A percentile compares a stretch with the other conserved stretches of the same genome.
phyloP scores from a whole-genome alignment of 305 asterid genomes.

The Rubia peregrina region DNA sequence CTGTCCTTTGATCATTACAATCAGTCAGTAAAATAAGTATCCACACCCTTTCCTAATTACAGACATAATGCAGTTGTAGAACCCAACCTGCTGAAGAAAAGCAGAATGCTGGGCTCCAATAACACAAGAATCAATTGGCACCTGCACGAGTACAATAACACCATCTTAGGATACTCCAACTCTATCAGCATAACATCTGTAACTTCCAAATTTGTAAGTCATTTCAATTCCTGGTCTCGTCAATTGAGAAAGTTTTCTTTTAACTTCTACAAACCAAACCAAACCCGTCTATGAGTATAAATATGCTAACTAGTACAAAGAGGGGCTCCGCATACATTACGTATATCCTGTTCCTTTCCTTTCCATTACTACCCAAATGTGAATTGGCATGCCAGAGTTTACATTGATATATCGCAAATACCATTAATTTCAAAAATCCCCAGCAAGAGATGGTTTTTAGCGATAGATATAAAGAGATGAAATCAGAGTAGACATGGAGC shows the following conservation, averaged over 20 bases:
- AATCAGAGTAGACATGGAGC: neutral
- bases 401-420: neutral
- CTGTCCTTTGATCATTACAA: conserved; percentile 33
- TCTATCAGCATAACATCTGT: neutral
- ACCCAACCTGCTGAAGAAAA: conserved; percentile 85
- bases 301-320: neutral
- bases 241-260: neutral
- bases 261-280: neutral
- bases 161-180: neutral
- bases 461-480: neutral
- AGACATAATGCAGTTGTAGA: conserved; percentile 11
- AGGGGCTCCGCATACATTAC: neutral
- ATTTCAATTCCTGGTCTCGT: neutral
- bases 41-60: neutral
- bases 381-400: neutral
- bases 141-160: conserved; percentile 38
- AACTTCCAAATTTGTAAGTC: neutral
- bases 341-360: neutral
- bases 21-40: conserved; percentile 17
- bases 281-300: neutral
- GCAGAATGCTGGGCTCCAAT: conserved; percentile 88
- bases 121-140: conserved; percentile 81
- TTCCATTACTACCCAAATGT: neutral
- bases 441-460: neutral
- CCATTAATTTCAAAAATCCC: neutral